Conservation (phyloP, 805 yeast species). For the Spathaspora passalidarum region DNA sequence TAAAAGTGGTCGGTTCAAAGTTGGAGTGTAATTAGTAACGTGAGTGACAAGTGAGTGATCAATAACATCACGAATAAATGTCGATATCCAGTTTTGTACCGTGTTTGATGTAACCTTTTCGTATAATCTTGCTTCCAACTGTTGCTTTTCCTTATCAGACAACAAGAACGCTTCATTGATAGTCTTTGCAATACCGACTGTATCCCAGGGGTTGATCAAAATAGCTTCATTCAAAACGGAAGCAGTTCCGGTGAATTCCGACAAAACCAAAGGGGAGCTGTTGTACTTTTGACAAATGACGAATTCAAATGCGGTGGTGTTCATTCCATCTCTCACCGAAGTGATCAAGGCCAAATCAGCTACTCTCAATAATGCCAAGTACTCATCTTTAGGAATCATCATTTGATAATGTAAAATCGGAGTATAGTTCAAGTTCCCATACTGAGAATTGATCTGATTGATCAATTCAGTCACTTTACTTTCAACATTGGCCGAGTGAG, state of each 20-base stretch:
- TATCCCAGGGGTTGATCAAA: conserved; percentile 95
- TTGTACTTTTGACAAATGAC: conserved; percentile 80
- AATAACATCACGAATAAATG: conserved; percentile 51
- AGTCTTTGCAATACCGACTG: conserved; percentile 85
- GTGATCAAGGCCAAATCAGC: conserved; percentile 91
- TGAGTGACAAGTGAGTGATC: conserved; percentile 36
- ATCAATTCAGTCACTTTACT: conserved; percentile 81
- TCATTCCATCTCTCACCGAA: conserved; percentile 93
- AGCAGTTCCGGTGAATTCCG: conserved; percentile 92
- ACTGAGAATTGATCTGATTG: conserved; percentile 76
- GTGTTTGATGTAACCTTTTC: conserved; percentile 65
- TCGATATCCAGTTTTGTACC: conserved; percentile 76
- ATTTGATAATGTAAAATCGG: conserved; percentile 94
- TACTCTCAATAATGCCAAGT: conserved; percentile 78
- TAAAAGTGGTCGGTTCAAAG: conserved; percentile 69
- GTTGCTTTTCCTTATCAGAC: conserved; percentile 43
- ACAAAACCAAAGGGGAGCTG: conserved; percentile 73
- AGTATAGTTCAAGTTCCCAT: conserved; percentile 75
- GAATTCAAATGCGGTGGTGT: conserved; percentile 90
- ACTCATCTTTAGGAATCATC: conserved; percentile 84
- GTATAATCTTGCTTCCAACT: conserved; percentile 54
- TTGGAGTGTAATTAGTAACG: conserved; percentile 58
- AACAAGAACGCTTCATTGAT: conserved; percentile 66
- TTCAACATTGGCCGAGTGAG: conserved; percentile 64
- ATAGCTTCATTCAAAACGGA: conserved; percentile 69